Evolutionary conservation across 495 filamentous ascomycete species (phyloP), one percentile per base, ranked within the genome.

Genomic region (Tuber aestivum): DNA sequence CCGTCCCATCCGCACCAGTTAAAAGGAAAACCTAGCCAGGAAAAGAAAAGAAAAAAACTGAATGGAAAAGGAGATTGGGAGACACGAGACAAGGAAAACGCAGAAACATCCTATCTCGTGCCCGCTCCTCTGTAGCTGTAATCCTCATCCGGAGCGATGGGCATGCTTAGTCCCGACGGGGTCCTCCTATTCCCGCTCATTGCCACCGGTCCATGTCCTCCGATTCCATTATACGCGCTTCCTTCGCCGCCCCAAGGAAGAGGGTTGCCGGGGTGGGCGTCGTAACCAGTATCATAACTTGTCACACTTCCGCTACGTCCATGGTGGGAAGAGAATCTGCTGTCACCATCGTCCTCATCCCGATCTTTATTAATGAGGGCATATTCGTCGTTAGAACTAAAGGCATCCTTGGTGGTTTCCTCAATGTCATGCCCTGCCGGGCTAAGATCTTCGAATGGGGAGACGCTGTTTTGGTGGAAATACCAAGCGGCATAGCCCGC

Each of bases 401-500:
- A 84, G 32, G 83, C 83, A 41, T 82, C 78, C 70, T 84, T 81
- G 37, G 83, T 84, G 50, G 83, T 81, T 56, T 84, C 78, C 23
- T 80, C 72, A 44, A 79, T 78, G 38, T 81, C 79, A 44, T 77
- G 72, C 45, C 72, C 69, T 21, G 75, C 72, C 41, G n/a, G 21
- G 8, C 74, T 75, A 48, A 80, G 72, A 41, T 82, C 81, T 73
- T 83, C 82, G 70, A 79, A 81, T 1, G 82, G 82, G 6, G 82
- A 83, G 73, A 79, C 61, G 76, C 93, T 92, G 78, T 93, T 90
- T 74, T 89, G 89, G 76, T 91, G 89, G 87, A 91, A 97, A 85
- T 94, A 91, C 80, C 90, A 87, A 73, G 93, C 87, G 71, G 90
- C 91, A 85, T 93, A 92, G 81, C 93, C 86, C 75, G 93, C 94